Conservation (phyloP, 2,329 filamentous ascomycete genomes). For the Neopestalotiopsis rosae region DNA sequence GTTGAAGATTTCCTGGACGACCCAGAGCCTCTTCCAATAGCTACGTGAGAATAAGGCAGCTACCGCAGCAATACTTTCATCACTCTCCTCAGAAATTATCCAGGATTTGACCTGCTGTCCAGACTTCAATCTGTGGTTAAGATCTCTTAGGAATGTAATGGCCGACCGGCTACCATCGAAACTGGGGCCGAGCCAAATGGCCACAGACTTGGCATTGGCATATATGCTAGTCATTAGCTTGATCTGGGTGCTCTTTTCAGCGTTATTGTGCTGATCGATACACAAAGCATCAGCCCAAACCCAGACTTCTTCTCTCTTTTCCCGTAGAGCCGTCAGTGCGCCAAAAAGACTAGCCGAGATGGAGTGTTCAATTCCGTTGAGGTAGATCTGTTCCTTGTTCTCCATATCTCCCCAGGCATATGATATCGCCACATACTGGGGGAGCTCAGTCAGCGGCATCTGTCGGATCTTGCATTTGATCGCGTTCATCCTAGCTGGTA, state of each 20-base stretch:
- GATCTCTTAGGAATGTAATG: neutral
- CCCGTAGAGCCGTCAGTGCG: neutral
- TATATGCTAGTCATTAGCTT: constrained; percentile 7
- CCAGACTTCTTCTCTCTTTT: neutral
- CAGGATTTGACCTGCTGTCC: neutral
- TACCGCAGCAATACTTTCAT: constrained; percentile 26
- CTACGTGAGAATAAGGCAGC: constrained; percentile 38
- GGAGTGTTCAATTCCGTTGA: neutral
- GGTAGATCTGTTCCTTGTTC: neutral
- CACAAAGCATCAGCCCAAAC: constrained; percentile 10
- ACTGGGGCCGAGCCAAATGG: neutral
- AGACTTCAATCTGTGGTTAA: neutral
- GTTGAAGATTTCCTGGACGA: constrained; percentile 38
- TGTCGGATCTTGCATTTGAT: neutral
- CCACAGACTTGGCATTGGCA: neutral
- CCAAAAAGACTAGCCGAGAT: neutral
- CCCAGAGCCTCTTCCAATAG: constrained; percentile 42
- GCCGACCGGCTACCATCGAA: neutral
- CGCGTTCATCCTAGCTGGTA: neutral
- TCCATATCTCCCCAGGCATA: constrained; percentile 4
- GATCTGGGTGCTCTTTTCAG: neutral
- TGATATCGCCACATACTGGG: neutral
- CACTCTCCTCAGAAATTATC: neutral
- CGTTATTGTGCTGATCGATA: neutral
- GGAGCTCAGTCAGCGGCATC: neutral